phyloP scores from a whole-genome alignment of 345 rosid species.

The Camelina neglecta region DNA sequence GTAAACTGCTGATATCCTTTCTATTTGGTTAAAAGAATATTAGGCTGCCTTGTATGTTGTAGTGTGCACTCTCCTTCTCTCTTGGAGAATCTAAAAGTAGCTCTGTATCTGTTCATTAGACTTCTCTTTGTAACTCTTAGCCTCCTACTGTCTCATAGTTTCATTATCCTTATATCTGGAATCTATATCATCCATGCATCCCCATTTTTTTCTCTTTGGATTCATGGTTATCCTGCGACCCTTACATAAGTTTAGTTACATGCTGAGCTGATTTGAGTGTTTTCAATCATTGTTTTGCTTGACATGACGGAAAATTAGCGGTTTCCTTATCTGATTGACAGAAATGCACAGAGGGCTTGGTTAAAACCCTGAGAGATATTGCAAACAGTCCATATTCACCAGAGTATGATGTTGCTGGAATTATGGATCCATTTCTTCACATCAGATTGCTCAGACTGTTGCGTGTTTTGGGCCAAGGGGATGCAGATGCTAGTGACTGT shows the following conservation, averaged over 20 bases:
- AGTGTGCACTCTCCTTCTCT: conserved; percentile 6
- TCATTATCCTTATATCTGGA: conserved; percentile 25
- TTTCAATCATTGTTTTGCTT: conserved; percentile 15
- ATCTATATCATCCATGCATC: conserved; percentile 24
- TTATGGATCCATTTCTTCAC: conserved; percentile 94
- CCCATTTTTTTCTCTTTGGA: conserved; percentile 16
- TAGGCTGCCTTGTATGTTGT: conserved; percentile 21
- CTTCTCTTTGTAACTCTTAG: conserved; percentile 24
- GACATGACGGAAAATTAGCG: conserved; percentile 20
- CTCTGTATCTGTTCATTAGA: conserved; percentile 24
- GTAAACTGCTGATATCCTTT: conserved; percentile 50
- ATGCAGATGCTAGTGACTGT: conserved; percentile 87
- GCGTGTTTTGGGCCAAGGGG: conserved; percentile 90
- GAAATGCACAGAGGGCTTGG: conserved; percentile 89
- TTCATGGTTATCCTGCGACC: conserved; percentile 26
- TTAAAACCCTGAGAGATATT: conserved; percentile 78
- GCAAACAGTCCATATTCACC: conserved; percentile 95
- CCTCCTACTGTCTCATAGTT: conserved; percentile 25
- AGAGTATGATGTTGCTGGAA: conserved; percentile 96
- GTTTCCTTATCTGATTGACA: conserved; percentile 45
- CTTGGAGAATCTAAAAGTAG: conserved; percentile 21
- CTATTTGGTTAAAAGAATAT: conserved; percentile 5
- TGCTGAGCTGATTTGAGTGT: conserved; percentile 13
- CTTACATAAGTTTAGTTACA: conserved; percentile 19
- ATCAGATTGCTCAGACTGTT: conserved; percentile 89